Conservation (phyloP, 192 early-diverging fungal species). For the Phlyctochytrium planicorne region DNA sequence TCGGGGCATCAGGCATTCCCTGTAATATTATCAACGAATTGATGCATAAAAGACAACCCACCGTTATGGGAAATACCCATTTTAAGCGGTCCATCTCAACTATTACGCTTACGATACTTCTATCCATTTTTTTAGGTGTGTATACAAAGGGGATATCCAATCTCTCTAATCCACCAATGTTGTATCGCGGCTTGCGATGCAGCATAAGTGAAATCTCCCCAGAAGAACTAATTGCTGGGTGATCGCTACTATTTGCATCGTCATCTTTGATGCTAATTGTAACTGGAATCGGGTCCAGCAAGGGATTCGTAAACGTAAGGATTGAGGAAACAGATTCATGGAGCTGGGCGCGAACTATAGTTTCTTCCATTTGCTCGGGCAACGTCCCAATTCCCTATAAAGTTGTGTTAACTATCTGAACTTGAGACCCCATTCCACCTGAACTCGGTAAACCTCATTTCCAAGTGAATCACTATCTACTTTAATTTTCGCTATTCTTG, state of each 20-base stretch:
- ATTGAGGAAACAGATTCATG: slow-evolving; percentile 30
- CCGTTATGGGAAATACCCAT: slow-evolving; percentile 54
- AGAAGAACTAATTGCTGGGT: not conserved
- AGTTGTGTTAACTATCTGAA: slow-evolving; percentile 11
- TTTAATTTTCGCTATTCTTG: slow-evolving; percentile 6
- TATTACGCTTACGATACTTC: slow-evolving; percentile 29
- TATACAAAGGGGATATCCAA: slow-evolving; percentile 48
- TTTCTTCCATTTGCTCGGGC: slow-evolving; percentile 39
- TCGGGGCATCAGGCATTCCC: slow-evolving; percentile 37
- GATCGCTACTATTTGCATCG: slow-evolving; percentile 4
- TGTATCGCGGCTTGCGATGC: slow-evolving; percentile 20
- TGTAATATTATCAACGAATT: slow-evolving; percentile 3
- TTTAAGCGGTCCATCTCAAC: slow-evolving; percentile 39
- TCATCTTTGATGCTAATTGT: slow-evolving; percentile 27
- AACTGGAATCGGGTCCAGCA: slow-evolving; percentile 43
- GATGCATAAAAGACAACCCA: not conserved
- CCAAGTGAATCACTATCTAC: slow-evolving; percentile 32
- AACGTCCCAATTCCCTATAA: slow-evolving; percentile 37
- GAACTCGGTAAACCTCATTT: slow-evolving; percentile 26
- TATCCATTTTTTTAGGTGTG: slow-evolving; percentile 38
- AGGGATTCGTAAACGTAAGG: slow-evolving; percentile 45
- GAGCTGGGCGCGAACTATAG: slow-evolving; percentile 25
- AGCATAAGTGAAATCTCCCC: slow-evolving; percentile 39
- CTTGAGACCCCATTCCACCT: slow-evolving; percentile 22
- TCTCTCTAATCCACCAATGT: slow-evolving; percentile 38